Evolutionary conservation across 148 eudicot species (phyloP).

Genomic region (Talinum fruticosum): DNA sequence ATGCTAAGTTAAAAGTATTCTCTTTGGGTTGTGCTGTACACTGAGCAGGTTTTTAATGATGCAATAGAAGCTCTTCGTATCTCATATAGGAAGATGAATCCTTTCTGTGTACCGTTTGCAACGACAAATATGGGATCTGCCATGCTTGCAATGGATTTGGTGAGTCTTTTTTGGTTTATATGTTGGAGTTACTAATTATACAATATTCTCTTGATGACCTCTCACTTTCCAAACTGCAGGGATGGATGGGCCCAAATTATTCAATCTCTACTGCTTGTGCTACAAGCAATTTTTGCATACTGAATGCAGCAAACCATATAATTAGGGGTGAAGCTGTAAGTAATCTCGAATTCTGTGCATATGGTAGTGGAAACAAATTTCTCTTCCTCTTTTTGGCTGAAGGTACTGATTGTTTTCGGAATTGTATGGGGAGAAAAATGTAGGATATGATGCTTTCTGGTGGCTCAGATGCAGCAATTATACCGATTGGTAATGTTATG

Average conservation of each 20-base stretch:
- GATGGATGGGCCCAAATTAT: conserved; percentile 99
- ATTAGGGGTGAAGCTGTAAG: conserved; percentile 96
- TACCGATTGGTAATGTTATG: conserved; percentile 67
- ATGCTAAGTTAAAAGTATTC: conserved; percentile 2
- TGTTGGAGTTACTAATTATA: background rate
- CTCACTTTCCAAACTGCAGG: conserved; percentile 42
- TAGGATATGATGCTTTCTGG: conserved; percentile 98
- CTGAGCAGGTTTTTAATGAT: conserved; percentile 75
- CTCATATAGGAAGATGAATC: conserved; percentile 95
- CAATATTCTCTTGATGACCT: conserved; percentile 17
- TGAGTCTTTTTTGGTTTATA: conserved; percentile 26
- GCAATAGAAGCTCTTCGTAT: conserved; percentile 86
- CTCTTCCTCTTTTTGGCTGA: background rate
- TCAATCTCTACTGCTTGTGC: conserved; percentile 99
- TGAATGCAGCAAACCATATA: conserved; percentile 92
- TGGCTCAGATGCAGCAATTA: conserved; percentile 86
- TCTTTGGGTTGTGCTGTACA: conserved; percentile 24
- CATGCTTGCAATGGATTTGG: conserved; percentile 96
- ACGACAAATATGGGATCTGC: conserved; percentile 99
- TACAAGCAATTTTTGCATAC: conserved; percentile 91
- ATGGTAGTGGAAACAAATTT: conserved; percentile 14
- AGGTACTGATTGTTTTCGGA: conserved; percentile 4
- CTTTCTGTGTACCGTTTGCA: conserved; percentile 92
- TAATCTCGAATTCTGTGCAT: conserved; percentile 19
- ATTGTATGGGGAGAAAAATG: conserved; percentile 6